Base-by-base conservation (phyloP, 495 filamentous ascomycete species). In the Penicillium arizonense region DNA sequence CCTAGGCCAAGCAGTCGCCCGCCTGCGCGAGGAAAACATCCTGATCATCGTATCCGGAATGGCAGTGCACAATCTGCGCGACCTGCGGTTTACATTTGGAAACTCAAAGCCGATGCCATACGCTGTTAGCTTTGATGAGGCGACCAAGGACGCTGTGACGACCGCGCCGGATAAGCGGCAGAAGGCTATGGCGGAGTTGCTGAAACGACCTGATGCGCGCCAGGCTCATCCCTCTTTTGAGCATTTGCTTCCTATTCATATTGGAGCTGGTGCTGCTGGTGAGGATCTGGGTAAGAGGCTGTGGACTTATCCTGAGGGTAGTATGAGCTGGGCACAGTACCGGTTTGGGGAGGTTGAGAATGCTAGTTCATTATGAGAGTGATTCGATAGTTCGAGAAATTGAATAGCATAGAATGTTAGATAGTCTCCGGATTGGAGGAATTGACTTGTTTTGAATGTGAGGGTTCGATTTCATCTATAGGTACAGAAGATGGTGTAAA, bases 41-140 rank as follows among this genome's bases (percentile, higher is more conserved):
- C 73, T 88, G 30, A 84, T 95, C 42, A 83, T 96, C 38, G 80
- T 81, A 16, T 86, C 88, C 0, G 90, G 91, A n/a, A 92, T 93
- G 89, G 87, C 87, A 1, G 91, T 91, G 20, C 90, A 94, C 62
- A 94, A 94, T 63, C 76, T 92, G 34, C 77, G 83, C n/a, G 88
- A 91, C 57, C 20, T 87, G 53, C 73, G 75, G 10, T 72, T 72
- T 43, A 63, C 75, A 2, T 69, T 63, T 45, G 77, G 70, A 5
- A 67, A 73, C n/a, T 59, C 76, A 14, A 62, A 53, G 13, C 79
- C 82, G 2, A 35, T 86, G 61, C 83, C 83, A n/a, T 90, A 91
- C 65, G 75, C 78, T n/a, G 75, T 76, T 16, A 84, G 81, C 39
- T 96, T 96, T 55, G 89, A 94, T 68, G 79, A 87, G 35, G 90